Conservation (phyloP, 176 grass and related monocot genomes). For the Luzula sylvatica region DNA sequence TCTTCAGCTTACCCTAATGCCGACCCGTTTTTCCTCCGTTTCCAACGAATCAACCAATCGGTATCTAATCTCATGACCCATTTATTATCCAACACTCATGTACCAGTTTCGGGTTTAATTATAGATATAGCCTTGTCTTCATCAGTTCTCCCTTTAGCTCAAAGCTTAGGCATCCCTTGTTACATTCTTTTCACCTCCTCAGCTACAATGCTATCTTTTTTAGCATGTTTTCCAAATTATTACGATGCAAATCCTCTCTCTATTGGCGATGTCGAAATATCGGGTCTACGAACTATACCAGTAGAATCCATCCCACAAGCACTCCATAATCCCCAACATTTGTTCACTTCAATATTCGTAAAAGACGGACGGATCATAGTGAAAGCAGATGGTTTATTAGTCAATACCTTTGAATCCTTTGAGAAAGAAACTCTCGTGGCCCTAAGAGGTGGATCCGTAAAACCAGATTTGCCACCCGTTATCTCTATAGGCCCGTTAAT, state of each 20-base stretch:
- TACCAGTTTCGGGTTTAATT: conserved; percentile 26
- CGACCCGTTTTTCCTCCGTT: conserved; percentile 49
- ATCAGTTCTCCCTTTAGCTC: conserved; percentile 26
- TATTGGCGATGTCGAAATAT: conserved; percentile 38
- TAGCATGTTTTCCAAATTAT: conserved; percentile 25
- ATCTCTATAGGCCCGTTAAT: conserved; percentile 26
- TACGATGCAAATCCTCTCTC: neutral
- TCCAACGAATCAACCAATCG: conserved; percentile 33
- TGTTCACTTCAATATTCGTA: conserved; percentile 53
- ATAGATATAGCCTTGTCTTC: conserved; percentile 29
- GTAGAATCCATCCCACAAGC: conserved; percentile 10
- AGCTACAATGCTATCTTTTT: conserved; percentile 47
- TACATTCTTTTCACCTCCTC: conserved; percentile 45
- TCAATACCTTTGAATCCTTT: conserved; percentile 65
- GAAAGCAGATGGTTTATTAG: conserved; percentile 12
- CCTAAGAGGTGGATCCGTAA: conserved; percentile 20
- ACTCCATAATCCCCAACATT: conserved; percentile 19
- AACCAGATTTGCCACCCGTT: conserved; percentile 24
- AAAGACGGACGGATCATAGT: conserved; percentile 11
- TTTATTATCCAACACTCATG: conserved; percentile 16
- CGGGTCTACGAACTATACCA: conserved; percentile 15
- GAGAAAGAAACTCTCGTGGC: conserved; percentile 37
- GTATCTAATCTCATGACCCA: conserved; percentile 19
- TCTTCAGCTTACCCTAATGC: neutral
- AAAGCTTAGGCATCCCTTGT: conserved; percentile 13